Base-by-base conservation (phyloP, 495 filamentous ascomycete species). In the Cercophora newfieldiana region DNA sequence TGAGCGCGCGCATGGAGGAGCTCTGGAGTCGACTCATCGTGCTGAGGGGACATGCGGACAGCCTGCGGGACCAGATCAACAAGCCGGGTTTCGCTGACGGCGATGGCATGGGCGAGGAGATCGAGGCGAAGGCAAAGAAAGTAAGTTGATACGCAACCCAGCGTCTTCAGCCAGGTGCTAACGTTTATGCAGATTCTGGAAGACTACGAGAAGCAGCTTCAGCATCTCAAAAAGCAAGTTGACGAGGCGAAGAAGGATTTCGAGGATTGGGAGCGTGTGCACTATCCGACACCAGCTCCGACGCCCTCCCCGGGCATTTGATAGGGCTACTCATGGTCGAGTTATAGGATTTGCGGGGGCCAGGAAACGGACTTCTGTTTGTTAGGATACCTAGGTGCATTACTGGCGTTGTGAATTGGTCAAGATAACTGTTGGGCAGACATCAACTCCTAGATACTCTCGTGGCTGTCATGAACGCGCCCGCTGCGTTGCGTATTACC, bases 1-100 rank as follows among this genome's bases (percentile, higher is more conserved):
- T 97, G 53, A 89, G 83, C 58, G 94, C 93, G 4, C 81, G 93
- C 62, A 88, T 88, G 59, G 95, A 99, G 77, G 95, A 99, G 80
- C 90, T 99, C 57, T 99, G 95, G 95, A 96, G 95, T 37, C 83
- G 96, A 31, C 90, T 99, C 85, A 86, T 96, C 61, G 89, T 89
- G 26, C 86, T 97, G 37, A 82, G 91, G 68, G 92, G 94, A 66
- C 86, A 92, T 68, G 90, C 91, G 33, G 87, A 89, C 72, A 85
- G 86, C 53, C 79, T 99, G 67, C 89, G 92, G 77, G 83, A 83
- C 58, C 94, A 97, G 79, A 83, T 95, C 68, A 87, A 90, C 70
- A 89, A 87, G 85, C 65, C 85, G 70, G 76, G 86, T 75, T 54
- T 77, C 65, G 67, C 81, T 76, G 74, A 82, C 16, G 51, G 25